Conservation (phyloP, 495 filamentous ascomycete species). For the Sordaria brevicollis region DNA sequence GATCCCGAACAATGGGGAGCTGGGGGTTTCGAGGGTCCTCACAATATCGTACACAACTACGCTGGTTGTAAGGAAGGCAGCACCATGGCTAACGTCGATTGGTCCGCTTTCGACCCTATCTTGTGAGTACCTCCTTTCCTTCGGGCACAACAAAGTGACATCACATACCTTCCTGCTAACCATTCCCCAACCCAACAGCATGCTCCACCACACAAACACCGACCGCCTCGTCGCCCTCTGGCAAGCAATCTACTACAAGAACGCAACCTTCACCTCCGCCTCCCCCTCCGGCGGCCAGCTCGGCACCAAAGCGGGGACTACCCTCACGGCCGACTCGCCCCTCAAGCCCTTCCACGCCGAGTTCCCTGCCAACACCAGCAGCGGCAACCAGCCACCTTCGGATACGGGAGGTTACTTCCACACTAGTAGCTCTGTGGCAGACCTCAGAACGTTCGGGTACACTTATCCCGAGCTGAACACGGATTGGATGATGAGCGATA, state of each 20-base stretch:
- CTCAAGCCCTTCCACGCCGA: conserved; percentile 36
- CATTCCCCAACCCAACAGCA: conserved; percentile 7
- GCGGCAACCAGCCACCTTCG: background rate
- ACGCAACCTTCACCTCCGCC: conserved; percentile 14
- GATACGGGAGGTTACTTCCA: conserved; percentile 15
- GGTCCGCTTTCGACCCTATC: conserved; percentile 27
- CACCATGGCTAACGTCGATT: conserved; percentile 18
- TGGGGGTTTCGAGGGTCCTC: conserved; percentile 26
- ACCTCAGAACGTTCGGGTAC: conserved; percentile 30
- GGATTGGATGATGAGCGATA: conserved; percentile 5
- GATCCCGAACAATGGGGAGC: conserved; percentile 11
- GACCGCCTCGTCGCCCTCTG: conserved; percentile 39
- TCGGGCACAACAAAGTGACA: background rate
- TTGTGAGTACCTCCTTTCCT: conserved; percentile 18
- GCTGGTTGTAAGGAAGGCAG: conserved; percentile 21
- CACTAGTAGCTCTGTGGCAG: conserved; percentile 27
- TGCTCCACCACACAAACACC: conserved; percentile 36
- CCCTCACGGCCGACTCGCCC: conserved; percentile 28
- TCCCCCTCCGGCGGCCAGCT: conserved; percentile 19
- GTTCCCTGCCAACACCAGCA: background rate
- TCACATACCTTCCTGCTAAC: background rate
- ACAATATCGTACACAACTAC: conserved; percentile 23
- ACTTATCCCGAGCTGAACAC: conserved; percentile 33
- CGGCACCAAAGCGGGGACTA: conserved; percentile 14
- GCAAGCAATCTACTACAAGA: conserved; percentile 25